Evolutionary conservation across 345 rosid genomes (phyloP).

Genomic region (Murraya paniculata): DNA sequence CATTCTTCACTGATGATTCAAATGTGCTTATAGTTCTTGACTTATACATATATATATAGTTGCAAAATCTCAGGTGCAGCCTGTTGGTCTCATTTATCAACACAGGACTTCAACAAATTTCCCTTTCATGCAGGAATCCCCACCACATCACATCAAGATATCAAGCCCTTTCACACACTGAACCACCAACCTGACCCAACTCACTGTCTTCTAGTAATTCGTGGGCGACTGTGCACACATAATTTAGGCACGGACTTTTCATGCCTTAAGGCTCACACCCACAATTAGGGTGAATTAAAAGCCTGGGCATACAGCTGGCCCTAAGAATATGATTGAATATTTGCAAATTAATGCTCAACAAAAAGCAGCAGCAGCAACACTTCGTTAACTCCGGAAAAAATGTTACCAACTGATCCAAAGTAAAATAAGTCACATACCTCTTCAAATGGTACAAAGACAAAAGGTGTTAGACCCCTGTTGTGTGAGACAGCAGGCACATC

Average conservation of each 20-base stretch:
- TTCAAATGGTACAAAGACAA: constrained; percentile 88
- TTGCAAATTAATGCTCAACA: not conserved
- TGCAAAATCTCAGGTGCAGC: not conserved
- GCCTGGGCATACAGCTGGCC: not conserved
- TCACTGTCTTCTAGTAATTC: not conserved
- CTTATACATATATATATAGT: too few species aligned
- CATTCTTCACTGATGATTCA: not conserved
- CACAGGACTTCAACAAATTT: not conserved
- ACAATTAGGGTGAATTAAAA: not conserved
- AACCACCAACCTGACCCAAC: not conserved
- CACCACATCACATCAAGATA: not conserved
- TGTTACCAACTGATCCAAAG: not conserved
- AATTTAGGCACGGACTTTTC: not conserved
- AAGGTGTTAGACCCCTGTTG: constrained; percentile 83
- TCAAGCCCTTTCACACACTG: not conserved
- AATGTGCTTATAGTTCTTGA: not conserved
- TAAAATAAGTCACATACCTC: constrained; percentile 47
- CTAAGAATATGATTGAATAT: not conserved
- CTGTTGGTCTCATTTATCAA: not conserved
- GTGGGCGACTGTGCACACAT: not conserved
- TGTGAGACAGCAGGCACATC: constrained; percentile 85
- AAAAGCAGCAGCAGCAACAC: not conserved
- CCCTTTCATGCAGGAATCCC: too few species aligned
- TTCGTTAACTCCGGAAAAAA: not conserved
- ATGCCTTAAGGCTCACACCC: not conserved